Evolutionary conservation across 75 land plant species (phyloP).

Genomic region (Selaginella moellendorffii): DNA sequence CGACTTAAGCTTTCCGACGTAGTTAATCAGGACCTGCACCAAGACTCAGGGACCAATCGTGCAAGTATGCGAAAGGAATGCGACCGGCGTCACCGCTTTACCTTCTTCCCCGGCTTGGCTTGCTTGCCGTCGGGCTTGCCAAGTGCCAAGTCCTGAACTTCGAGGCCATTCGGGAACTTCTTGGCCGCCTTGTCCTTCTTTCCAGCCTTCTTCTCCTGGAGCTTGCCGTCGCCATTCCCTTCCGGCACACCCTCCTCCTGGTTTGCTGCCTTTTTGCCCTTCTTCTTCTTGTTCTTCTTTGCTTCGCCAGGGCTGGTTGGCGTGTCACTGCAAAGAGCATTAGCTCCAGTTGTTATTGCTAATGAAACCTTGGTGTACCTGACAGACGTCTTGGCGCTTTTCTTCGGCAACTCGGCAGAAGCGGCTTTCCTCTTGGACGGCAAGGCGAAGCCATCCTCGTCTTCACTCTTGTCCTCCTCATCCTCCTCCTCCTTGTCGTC

Average conservation of each 20-base stretch:
- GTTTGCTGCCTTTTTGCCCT: neutral
- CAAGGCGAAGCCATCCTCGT: constrained; percentile 86
- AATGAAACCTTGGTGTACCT: constrained; percentile 11
- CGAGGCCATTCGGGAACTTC: constrained; percentile 62
- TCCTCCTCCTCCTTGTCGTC: neutral
- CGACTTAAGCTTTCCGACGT: constrained; percentile 68
- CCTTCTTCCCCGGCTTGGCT: constrained; percentile 67
- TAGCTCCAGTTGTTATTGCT: neutral
- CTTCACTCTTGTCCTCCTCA: constrained; percentile 43
- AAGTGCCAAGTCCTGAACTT: constrained; percentile 53
- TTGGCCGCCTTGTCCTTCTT: constrained; percentile 25
- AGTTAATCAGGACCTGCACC: constrained; percentile 53
- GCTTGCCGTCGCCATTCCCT: constrained; percentile 8
- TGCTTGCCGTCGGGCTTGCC: constrained; percentile 94
- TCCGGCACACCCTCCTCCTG: constrained; percentile 4
- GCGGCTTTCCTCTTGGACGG: constrained; percentile 11
- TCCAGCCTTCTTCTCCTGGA: constrained; percentile 17
- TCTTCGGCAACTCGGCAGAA: constrained; percentile 9
- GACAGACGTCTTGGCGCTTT: neutral
- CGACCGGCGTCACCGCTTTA: constrained; percentile 27
- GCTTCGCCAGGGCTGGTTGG: constrained; percentile 12
- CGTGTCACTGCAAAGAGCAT: neutral
- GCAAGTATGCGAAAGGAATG: neutral
- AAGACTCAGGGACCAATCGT: neutral
- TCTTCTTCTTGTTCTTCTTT: constrained; percentile 26